phyloP scores from a whole-genome alignment of 2,329 filamentous ascomycete species.

The Fusarium penzigii region DNA sequence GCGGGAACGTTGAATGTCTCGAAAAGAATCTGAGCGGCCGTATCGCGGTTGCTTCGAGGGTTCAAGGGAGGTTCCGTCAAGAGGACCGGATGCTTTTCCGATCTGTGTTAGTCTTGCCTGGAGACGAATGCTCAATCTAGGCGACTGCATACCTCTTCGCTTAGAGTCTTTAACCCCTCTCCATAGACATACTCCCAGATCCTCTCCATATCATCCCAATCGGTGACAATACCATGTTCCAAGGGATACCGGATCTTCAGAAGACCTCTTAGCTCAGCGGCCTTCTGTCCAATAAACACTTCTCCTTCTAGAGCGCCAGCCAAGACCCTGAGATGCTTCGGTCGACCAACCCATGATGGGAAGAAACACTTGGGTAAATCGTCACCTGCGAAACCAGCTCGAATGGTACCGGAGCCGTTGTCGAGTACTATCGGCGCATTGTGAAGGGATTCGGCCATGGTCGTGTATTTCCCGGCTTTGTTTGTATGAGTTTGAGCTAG shows the following conservation, averaged over 20 bases:
- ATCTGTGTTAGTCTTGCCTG: slow-evolving; percentile 17
- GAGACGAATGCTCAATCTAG: neutral
- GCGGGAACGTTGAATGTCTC: slow-evolving; percentile 99
- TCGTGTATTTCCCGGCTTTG: slow-evolving; percentile 6
- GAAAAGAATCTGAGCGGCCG: slow-evolving; percentile 94
- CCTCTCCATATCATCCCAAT: slow-evolving; percentile 99
- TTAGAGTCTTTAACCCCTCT: slow-evolving; percentile 92
- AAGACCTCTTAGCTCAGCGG: slow-evolving; percentile 84
- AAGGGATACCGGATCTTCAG: slow-evolving; percentile 95
- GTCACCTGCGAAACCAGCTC: slow-evolving; percentile 94
- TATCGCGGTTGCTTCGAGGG: slow-evolving; percentile 92
- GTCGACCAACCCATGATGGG: slow-evolving; percentile 93
- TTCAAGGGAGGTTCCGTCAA: slow-evolving; percentile 96
- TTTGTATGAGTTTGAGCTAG: slow-evolving; percentile 6
- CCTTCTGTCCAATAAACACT: slow-evolving; percentile 90
- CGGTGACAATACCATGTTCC: slow-evolving; percentile 96
- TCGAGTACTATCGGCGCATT: slow-evolving; percentile 98
- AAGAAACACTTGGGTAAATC: slow-evolving; percentile 97
- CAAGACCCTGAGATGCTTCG: slow-evolving; percentile 91
- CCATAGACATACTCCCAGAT: slow-evolving; percentile 99
- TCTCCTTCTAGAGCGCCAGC: slow-evolving; percentile 97
- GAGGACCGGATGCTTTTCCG: slow-evolving; percentile 79
- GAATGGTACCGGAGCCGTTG: slow-evolving; percentile 97
- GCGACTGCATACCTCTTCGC: slow-evolving; percentile 74
- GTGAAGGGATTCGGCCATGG: slow-evolving; percentile 70